phyloP scores from a whole-genome alignment of 306 rosid genomes.

The Quercus engelmannii region DNA sequence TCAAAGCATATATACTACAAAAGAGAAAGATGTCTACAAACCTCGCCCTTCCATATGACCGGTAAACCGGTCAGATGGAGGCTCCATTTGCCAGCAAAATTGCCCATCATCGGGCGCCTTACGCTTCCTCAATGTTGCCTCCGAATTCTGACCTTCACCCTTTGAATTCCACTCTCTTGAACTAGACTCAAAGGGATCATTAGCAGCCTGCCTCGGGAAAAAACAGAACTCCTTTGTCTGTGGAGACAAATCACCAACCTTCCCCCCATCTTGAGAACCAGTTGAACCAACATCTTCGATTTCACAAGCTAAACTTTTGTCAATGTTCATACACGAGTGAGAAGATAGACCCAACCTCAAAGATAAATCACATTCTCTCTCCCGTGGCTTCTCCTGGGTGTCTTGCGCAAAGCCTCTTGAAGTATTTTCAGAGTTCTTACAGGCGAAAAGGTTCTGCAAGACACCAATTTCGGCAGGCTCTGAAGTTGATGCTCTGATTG shows the following conservation, averaged over 20 bases:
- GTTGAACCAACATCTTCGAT: conserved; percentile 49
- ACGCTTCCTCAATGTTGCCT: conserved; percentile 57
- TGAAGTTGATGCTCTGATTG: conserved; percentile 41
- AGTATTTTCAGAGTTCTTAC: conserved; percentile 39
- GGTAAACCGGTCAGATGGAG: conserved; percentile 62
- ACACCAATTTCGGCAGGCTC: conserved; percentile 51
- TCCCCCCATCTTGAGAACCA: conserved; percentile 49
- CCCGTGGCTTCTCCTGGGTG: conserved; percentile 41
- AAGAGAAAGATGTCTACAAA: conserved; percentile 62
- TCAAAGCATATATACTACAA: conserved; percentile 50
- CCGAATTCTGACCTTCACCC: conserved; percentile 51
- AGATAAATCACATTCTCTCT: conserved; percentile 70
- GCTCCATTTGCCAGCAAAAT: conserved; percentile 71
- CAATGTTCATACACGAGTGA: conserved; percentile 43
- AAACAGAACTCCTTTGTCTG: conserved; percentile 52
- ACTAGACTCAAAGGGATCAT: conserved; percentile 45
- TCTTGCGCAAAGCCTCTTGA: conserved; percentile 29
- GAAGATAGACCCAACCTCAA: conserved; percentile 69
- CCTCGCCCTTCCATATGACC: conserved; percentile 58
- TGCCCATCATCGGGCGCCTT: conserved; percentile 73
- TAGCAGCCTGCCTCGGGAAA: conserved; percentile 52
- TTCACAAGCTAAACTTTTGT: conserved; percentile 43
- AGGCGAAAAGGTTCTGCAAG: conserved; percentile 32
- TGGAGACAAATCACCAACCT: conserved; percentile 36
- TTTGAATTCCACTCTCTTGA: conserved; percentile 45